These are phyloP conservation scores for Copromyces sp. DNA, from an alignment of 495 filamentous ascomycete genomes.

Conservation along the genomic window DNA sequence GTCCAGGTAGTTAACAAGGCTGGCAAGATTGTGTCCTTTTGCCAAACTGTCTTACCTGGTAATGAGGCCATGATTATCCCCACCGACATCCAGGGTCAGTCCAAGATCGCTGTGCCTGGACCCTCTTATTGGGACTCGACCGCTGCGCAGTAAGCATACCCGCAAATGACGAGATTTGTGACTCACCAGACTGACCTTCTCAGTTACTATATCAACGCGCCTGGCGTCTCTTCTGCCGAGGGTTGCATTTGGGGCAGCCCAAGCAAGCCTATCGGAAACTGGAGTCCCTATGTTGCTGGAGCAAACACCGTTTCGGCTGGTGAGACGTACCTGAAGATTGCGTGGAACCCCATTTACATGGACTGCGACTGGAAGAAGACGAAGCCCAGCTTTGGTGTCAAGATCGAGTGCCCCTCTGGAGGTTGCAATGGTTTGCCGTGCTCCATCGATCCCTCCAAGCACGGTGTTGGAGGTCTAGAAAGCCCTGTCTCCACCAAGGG, in stretches of 20 bases:
- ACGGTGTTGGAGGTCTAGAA: conserved; percentile 42
- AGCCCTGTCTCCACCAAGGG: conserved; percentile 48
- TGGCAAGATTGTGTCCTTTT: conserved; percentile 55
- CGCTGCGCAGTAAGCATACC: conserved; percentile 54
- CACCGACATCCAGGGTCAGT: conserved; percentile 46
- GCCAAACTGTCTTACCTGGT: conserved; percentile 77
- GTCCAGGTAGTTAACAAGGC: conserved; percentile 56
- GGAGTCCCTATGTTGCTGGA: conserved; percentile 70
- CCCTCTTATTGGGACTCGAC: conserved; percentile 61
- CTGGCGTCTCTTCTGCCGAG: conserved; percentile 47
- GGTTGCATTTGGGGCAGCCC: conserved; percentile 65
- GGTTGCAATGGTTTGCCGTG: conserved; percentile 68
- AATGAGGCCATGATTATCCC: conserved; percentile 85
- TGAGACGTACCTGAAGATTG: conserved; percentile 64
- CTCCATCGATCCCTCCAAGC: conserved; percentile 55
- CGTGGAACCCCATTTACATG: conserved; percentile 71
- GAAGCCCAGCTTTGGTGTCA: conserved; percentile 56
- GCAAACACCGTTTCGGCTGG: conserved; percentile 58
- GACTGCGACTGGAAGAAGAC: conserved; percentile 45
- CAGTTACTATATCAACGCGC: conserved; percentile 73
- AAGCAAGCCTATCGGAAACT: conserved; percentile 61
- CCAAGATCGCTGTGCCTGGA: conserved; percentile 61
- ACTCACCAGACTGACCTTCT: conserved; percentile 6
- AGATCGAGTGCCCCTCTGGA: conserved; percentile 56
- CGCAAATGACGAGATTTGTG: neutral